Percentiles rank a stretch among this genome's conserved stretches.
phyloP scores from a whole-genome alignment of 805 yeast species.

The Candida taoyuanica region DNA sequence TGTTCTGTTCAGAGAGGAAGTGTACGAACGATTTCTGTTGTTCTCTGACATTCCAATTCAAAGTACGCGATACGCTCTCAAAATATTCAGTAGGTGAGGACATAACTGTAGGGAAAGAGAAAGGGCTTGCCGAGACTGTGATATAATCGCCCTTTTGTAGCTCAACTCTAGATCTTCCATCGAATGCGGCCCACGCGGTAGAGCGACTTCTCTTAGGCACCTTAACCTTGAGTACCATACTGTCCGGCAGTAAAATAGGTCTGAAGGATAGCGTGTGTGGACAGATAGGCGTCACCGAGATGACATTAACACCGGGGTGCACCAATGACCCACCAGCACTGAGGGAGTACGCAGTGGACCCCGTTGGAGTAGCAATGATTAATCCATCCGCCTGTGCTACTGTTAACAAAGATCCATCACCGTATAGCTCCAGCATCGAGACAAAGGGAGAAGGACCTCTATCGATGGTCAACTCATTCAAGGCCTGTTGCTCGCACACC shows the following conservation, averaged over 20 bases:
- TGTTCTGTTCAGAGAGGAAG: constrained; percentile 52
- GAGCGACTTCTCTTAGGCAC: constrained; percentile 80
- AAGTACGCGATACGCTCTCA: constrained; percentile 77
- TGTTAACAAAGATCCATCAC: constrained; percentile 79
- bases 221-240: constrained; percentile 78
- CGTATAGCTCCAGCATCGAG: constrained; percentile 83
- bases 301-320: constrained; percentile 90
- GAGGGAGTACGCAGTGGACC: constrained; percentile 92
- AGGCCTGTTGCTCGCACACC: constrained; percentile 63
- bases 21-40: constrained; percentile 78
- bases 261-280: constrained; percentile 93
- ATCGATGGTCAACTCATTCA: constrained; percentile 87
- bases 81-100: constrained; percentile 71
- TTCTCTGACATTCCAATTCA: constrained; percentile 93
- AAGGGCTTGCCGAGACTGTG: constrained; percentile 78
- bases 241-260: constrained; percentile 88
- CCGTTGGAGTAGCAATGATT: constrained; percentile 91
- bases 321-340: constrained; percentile 95
- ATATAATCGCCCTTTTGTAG: constrained; percentile 79
- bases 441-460: constrained; percentile 93
- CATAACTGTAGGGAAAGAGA: constrained; percentile 90
- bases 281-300: constrained; percentile 91
- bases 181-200: constrained; percentile 96
- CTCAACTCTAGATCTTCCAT: constrained; percentile 86
- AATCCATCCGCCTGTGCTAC: constrained; percentile 93